Conservation (phyloP, 805 yeast genomes). For the Ascoidea asiatica region DNA sequence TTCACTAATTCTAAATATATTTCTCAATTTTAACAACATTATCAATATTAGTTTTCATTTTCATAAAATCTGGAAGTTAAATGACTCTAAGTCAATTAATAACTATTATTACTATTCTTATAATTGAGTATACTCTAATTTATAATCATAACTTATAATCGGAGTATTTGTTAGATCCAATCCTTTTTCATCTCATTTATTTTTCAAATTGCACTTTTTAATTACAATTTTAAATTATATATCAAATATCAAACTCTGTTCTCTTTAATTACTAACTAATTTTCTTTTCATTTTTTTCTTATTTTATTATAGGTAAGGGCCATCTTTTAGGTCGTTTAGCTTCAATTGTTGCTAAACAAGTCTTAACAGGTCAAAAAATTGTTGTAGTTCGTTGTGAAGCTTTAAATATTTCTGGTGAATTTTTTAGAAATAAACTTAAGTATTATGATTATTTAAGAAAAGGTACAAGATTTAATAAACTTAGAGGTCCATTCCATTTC, state of each 20-base stretch:
- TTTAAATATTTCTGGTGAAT: constrained; percentile 98
- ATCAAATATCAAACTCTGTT: neutral
- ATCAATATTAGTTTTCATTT: no score
- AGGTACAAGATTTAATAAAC: constrained; percentile 97
- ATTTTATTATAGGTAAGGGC: constrained; percentile 60
- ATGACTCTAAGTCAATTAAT: no score
- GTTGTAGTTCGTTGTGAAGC: constrained; percentile 97
- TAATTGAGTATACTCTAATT: no score
- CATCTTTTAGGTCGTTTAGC: constrained; percentile 99
- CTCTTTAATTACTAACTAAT: neutral
- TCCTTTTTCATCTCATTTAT: neutral
- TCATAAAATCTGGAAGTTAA: no score
- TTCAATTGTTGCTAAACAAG: constrained; percentile 95
- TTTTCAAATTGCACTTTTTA: neutral
- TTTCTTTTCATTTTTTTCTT: constrained; percentile 1
- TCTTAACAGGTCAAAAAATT: constrained; percentile 95
- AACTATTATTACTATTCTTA: no score
- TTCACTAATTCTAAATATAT: no score
- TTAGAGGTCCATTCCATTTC: constrained; percentile 99
- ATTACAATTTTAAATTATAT: neutral
- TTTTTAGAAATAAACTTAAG: constrained; percentile 99
- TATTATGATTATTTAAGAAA: constrained; percentile 99
- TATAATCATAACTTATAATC: neutral
- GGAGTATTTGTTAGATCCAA: neutral
- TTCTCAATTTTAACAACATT: no score